Conservation (phyloP, 1,284 basidiomycete genomes). For the Sporisorium sorghi region DNA sequence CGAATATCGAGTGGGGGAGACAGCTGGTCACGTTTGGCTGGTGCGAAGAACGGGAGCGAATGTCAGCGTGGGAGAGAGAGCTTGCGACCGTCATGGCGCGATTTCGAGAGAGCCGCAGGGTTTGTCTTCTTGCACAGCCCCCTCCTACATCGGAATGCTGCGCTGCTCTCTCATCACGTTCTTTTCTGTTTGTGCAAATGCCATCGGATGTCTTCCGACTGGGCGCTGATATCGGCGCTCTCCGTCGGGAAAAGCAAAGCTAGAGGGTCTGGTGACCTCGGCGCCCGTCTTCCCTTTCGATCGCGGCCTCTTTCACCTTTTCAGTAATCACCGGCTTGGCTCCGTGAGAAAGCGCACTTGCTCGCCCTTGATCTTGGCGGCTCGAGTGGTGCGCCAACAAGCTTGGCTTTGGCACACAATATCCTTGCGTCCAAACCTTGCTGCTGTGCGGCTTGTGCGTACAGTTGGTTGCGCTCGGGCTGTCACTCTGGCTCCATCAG, state of each 20-base stretch:
- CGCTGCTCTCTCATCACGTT: no score
- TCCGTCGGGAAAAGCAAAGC: neutral
- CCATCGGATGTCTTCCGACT: constrained; percentile 3
- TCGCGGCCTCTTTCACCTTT: neutral
- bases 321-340: neutral
- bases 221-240: neutral
- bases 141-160: neutral
- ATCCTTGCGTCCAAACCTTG: neutral
- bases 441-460: neutral
- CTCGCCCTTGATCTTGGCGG: neutral
- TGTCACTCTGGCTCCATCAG: constrained; percentile 11
- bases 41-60: neutral
- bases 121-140: constrained; percentile 2
- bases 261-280: constrained; percentile 4
- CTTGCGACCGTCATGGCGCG: no score
- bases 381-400: neutral
- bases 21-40: neutral
- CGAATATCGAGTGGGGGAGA: neutral
- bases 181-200: neutral
- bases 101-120: neutral
- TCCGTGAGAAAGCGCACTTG: neutral
- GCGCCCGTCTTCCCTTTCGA: neutral
- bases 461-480: neutral
- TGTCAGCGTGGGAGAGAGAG: neutral
- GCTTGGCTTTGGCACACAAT: neutral